These are phyloP conservation scores for Articulospora tetracladia DNA, from an alignment of 495 filamentous ascomycete genomes.

Conservation along the genomic window DNA sequence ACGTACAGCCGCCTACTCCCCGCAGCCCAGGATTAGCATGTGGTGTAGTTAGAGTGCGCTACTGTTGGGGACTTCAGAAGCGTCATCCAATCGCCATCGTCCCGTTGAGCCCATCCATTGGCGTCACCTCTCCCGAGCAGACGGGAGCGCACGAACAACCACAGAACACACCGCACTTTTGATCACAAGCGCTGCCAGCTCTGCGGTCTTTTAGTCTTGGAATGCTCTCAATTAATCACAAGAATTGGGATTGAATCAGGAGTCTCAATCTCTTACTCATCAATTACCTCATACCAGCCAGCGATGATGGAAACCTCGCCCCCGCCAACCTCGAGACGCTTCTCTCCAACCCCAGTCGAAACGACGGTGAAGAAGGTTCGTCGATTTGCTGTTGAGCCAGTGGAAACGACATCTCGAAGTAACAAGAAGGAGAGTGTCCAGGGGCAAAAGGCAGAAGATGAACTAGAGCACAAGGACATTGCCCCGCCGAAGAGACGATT, in stretches of 20 bases:
- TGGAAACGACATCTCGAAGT: constrained; percentile 22
- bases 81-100: neutral
- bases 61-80: neutral
- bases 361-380: constrained; percentile 22
- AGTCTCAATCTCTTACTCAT: constrained; percentile 2
- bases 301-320: constrained; percentile 19
- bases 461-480: constrained; percentile 16
- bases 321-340: constrained; percentile 20
- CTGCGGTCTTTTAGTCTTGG: constrained; percentile 6
- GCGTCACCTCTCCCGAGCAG: constrained; percentile 8
- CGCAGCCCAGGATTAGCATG: constrained; percentile 6
- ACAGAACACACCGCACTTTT: constrained; percentile 21
- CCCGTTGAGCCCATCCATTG: constrained; percentile 8
- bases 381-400: constrained; percentile 24
- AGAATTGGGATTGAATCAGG: constrained; percentile 10
- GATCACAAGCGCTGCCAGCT: constrained; percentile 20
- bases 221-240: constrained; percentile 19
- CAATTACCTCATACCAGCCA: neutral
- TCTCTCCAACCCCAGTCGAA: constrained; percentile 21
- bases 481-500: constrained; percentile 43
- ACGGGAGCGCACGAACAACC: constrained; percentile 5
- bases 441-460: constrained; percentile 2
- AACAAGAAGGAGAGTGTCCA: constrained; percentile 11
- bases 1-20: constrained; percentile 3
- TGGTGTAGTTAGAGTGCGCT: neutral